A percentile compares a stretch with the other conserved stretches of the same genome.
Conservation (phyloP, 805 yeast species). For the Diddensiella transvaalensis region DNA sequence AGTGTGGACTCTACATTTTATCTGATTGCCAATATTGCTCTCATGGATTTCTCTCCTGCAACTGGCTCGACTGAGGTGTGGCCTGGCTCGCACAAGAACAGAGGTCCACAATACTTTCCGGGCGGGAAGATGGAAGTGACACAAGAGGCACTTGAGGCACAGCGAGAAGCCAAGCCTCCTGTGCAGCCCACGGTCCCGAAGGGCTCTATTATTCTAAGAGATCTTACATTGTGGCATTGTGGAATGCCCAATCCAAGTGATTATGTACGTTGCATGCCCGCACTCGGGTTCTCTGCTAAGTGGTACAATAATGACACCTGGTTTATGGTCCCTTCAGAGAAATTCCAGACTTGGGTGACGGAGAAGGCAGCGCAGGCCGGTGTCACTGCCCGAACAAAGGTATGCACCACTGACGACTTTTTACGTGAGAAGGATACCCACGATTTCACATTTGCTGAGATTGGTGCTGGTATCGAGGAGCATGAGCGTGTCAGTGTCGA, state of each 20-base stretch:
- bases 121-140: slow-evolving; percentile 6
- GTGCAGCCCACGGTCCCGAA: slow-evolving; percentile 16
- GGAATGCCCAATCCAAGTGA: slow-evolving; percentile 21
- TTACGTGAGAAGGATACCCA: neutral
- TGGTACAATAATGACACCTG: slow-evolving; percentile 15
- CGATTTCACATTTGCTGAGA: slow-evolving; percentile 3
- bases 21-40: slow-evolving; percentile 18
- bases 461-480: neutral
- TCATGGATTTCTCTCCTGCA: slow-evolving; percentile 14
- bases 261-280: slow-evolving; percentile 20
- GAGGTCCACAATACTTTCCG: slow-evolving; percentile 6
- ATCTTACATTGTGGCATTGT: slow-evolving; percentile 21
- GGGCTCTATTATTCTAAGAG: slow-evolving; percentile 23
- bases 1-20: slow-evolving; percentile 10
- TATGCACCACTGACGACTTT: neutral
- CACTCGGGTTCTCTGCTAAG: slow-evolving; percentile 17
- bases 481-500: neutral
- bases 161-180: slow-evolving; percentile 16
- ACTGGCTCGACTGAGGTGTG: slow-evolving; percentile 23
- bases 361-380: neutral
- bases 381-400: neutral
- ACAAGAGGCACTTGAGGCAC: slow-evolving; percentile 14
- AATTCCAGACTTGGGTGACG: neutral
- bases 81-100: slow-evolving; percentile 22
- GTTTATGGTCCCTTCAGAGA: neutral